These are phyloP conservation scores for Candida tallmaniae DNA, from an alignment of 805 yeast species.

Conservation along the genomic window DNA sequence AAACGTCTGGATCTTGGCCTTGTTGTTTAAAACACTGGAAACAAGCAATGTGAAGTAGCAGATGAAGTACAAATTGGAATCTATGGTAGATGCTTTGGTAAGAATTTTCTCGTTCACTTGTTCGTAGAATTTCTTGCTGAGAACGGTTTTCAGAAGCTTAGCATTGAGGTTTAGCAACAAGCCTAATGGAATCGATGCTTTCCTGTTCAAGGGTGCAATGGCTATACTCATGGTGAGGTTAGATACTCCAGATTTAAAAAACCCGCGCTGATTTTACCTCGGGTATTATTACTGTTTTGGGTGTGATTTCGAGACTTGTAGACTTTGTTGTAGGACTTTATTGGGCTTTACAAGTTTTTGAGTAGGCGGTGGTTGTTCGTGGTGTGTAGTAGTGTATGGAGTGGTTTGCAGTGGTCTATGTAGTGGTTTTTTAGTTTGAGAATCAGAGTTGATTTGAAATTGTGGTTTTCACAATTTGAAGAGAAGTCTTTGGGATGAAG, in stretches of 20 bases:
- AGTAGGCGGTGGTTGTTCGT: too few relatives aligned
- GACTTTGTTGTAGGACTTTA: too few relatives aligned
- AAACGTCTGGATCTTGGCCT: constrained; percentile 26
- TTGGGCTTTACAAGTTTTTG: too few relatives aligned
- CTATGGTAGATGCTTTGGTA: constrained; percentile 29
- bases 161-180: constrained; percentile 23
- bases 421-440: too few relatives aligned
- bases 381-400: too few relatives aligned
- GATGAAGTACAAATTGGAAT: constrained; percentile 36
- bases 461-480: too few relatives aligned
- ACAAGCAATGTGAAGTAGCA: constrained; percentile 39
- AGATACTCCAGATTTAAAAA: neutral
- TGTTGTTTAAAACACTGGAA: constrained; percentile 35
- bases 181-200: constrained; percentile 12
- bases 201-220: constrained; percentile 14
- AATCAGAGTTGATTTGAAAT: too few relatives aligned
- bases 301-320: too few relatives aligned
- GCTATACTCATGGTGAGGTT: constrained; percentile 16
- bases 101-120: constrained; percentile 39
- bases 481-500: too few relatives aligned
- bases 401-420: too few relatives aligned
- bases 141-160: constrained; percentile 27
- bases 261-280: neutral
- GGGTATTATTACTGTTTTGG: too few relatives aligned
- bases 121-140: constrained; percentile 36